phyloP scores from a whole-genome alignment of 1,284 basidiomycete species.

The Naganishia sp. region DNA sequence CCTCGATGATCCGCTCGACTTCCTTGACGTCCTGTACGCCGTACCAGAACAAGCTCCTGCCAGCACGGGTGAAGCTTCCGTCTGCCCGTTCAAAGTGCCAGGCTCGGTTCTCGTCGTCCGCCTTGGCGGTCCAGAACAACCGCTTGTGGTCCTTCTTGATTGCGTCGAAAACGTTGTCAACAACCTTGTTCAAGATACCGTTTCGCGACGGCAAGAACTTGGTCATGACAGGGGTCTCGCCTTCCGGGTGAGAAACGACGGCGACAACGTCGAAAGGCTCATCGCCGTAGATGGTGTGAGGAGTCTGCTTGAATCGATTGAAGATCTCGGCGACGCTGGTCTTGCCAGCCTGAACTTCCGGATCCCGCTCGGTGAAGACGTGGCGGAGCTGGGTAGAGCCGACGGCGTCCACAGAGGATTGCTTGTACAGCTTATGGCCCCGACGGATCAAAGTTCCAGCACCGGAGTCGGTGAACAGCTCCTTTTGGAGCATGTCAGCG shows the following conservation, averaged over 20 bases:
- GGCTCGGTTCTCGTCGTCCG: constrained; percentile 89
- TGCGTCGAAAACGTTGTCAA: constrained; percentile 95
- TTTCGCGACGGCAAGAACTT: constrained; percentile 86
- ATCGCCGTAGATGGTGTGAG: constrained; percentile 95
- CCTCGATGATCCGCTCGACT: constrained; percentile 81
- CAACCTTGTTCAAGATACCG: constrained; percentile 88
- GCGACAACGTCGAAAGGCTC: constrained; percentile 95
- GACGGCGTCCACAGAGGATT: constrained; percentile 75
- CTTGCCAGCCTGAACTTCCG: constrained; percentile 80
- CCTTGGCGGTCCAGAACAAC: constrained; percentile 94
- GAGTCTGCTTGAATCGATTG: constrained; percentile 72
- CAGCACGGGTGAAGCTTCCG: constrained; percentile 93
- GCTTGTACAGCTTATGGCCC: constrained; percentile 96
- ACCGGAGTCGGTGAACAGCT: constrained; percentile 97
- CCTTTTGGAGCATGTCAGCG: constrained; percentile 88
- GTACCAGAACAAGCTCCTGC: constrained; percentile 93
- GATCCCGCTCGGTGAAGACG: constrained; percentile 90
- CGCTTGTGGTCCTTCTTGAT: constrained; percentile 93
- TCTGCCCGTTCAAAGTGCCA: constrained; percentile 99
- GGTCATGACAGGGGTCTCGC: constrained; percentile 86
- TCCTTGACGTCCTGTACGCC: constrained; percentile 89
- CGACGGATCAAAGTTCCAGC: constrained; percentile 96
- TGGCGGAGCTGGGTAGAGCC: constrained; percentile 91
- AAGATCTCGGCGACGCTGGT: constrained; percentile 89
- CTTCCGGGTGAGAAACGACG: constrained; percentile 87